Evolutionary conservation across 2,329 filamentous ascomycete genomes (phyloP).

Genomic region (Aaosphaeria pasadenensis): DNA sequence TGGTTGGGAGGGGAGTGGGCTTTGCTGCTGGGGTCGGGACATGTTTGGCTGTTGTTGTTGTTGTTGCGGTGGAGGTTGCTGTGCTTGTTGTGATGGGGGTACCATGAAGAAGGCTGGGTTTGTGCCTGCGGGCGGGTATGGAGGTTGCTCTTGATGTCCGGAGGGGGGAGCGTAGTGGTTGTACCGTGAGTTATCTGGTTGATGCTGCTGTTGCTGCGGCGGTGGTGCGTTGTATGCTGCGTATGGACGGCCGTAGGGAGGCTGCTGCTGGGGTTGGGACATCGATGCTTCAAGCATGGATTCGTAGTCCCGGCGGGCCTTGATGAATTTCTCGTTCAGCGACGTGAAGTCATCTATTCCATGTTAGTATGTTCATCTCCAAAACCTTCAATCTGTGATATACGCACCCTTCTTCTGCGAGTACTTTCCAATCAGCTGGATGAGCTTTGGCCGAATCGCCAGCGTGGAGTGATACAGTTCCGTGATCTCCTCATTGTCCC

Average conservation of each 20-base stretch:
- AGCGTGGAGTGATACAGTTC: constrained; percentile 87
- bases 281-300: constrained; percentile 93
- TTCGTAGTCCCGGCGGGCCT: constrained; percentile 94
- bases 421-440: constrained; percentile 97
- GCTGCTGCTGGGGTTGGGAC: constrained; percentile 83
- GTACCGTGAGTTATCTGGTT: constrained; percentile 20
- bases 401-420: constrained; percentile 91
- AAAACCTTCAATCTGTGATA: background rate
- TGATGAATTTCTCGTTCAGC: constrained; percentile 99
- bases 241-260: constrained; percentile 64
- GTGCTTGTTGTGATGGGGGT: constrained; percentile 26
- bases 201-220: constrained; percentile 25
- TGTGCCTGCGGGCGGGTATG: constrained; percentile 37
- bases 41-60: constrained; percentile 11
- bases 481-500: constrained; percentile 97
- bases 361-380: constrained; percentile 6
- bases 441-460: constrained; percentile 91
- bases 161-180: constrained; percentile 29
- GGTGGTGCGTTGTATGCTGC: constrained; percentile 29
- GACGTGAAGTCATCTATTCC: constrained; percentile 92
- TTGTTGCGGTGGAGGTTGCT: constrained; percentile 10
- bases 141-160: constrained; percentile 27
- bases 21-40: constrained; percentile 26
- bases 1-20: constrained; percentile 24
- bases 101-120: constrained; percentile 40